Percentiles rank a stretch among this genome's conserved stretches.
phyloP scores from a whole-genome alignment of 2,329 filamentous ascomycete genomes.

The Verruconis gallopava region DNA sequence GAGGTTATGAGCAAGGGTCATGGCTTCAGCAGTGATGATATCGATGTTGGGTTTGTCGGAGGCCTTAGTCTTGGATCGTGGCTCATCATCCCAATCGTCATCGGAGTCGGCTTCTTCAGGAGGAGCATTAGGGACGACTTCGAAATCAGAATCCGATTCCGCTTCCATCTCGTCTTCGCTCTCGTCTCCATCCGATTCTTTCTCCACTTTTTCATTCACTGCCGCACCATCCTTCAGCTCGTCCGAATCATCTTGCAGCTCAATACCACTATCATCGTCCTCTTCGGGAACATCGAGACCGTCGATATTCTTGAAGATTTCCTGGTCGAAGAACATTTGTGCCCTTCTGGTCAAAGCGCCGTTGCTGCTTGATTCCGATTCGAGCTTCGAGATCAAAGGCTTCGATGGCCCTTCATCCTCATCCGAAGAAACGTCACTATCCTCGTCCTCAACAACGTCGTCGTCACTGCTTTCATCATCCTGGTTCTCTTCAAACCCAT shows the following conservation, averaged over 20 bases:
- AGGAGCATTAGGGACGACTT: slow-evolving; percentile 19
- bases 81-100: slow-evolving; percentile 28
- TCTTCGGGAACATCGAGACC: slow-evolving; percentile 43
- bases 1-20: slow-evolving; percentile 89
- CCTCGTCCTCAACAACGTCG: slow-evolving; percentile 42
- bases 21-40: slow-evolving; percentile 98
- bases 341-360: slow-evolving; percentile 71
- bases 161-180: slow-evolving; percentile 9
- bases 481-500: slow-evolving; percentile 62
- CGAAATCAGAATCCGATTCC: slow-evolving; percentile 4
- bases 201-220: slow-evolving; percentile 1
- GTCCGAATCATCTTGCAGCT: slow-evolving; percentile 13
- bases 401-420: slow-evolving; percentile 39
- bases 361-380: slow-evolving; percentile 31
- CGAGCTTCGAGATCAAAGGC: slow-evolving; percentile 49
- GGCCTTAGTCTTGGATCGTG: slow-evolving; percentile 36
- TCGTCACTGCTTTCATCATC: slow-evolving; percentile 44
- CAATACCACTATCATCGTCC: slow-evolving; percentile 30
- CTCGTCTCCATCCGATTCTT: slow-evolving; percentile 15
- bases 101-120: slow-evolving; percentile 51
- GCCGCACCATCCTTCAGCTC: background rate
- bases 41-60: slow-evolving; percentile 72
- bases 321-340: slow-evolving; percentile 82
- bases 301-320: slow-evolving; percentile 78
- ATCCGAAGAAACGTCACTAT: slow-evolving; percentile 50